Base-by-base conservation (phyloP, 2,329 filamentous ascomycete genomes). In the Cordyceps cicadae region DNA sequence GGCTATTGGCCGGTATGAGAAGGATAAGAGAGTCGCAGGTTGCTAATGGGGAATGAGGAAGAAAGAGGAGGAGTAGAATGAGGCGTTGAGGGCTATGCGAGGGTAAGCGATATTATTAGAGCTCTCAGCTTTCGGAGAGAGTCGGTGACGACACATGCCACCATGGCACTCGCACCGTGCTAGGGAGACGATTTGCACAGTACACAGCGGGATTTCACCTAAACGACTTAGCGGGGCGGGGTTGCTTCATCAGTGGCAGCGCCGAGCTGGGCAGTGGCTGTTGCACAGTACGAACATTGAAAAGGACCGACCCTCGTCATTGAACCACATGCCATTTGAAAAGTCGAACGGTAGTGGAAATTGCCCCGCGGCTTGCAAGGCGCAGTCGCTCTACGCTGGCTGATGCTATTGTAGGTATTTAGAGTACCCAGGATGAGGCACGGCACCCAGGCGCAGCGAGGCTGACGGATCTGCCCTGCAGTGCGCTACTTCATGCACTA, bases 71-170 rank as follows among this genome's bases (percentile, higher is more conserved):
- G 54, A 59, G 41, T 48, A 14, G 43, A 45, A 50, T 52, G 37
- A 49, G 29, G 50, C 51, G 56, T 54, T 62, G 37, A 45, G 48
- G 37, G 56, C 52, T 52, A 53, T 50, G 51, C 34, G 58, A 60
- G 51, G 54, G 46, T 19, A 32, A 53, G 59, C 14, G 50, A 45
- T 54, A 55, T 37, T 37, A 14, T 37, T 49, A 29, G 53, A 55
- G 62, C 54, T 49, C 41, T 60, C 58, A 60, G 58, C 50, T 54
- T 21, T 17, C 19, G 57, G 41, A 49, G 57, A 39, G 58, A 61
- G 59, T 61, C 59, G 59, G 59, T 61, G 59, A 61, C 59, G 59
- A 61, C 59, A 61, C 59, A 61, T 53, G 59, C 59, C 37, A 51
- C 52, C 21, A 46, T 46, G 57, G 24, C 26, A 12, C 5, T 17